Conservation (phyloP, 2,329 filamentous ascomycete species). For the Penicillium glabrum region DNA sequence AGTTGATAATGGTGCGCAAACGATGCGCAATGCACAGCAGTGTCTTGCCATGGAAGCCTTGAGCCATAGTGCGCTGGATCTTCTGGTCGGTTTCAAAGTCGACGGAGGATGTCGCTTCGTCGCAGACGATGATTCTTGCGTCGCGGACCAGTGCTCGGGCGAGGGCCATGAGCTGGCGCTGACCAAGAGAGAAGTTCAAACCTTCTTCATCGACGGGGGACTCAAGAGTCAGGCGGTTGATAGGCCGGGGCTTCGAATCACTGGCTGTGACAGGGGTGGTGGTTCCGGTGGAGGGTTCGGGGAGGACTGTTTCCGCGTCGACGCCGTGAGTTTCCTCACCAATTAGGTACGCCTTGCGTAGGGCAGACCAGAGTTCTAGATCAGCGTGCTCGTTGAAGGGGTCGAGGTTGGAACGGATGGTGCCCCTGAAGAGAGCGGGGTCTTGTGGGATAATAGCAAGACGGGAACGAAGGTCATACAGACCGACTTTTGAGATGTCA, state of each 20-base stretch:
- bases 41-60: conserved; percentile 82
- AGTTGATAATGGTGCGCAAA: conserved; percentile 86
- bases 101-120: conserved; percentile 90
- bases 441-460: conserved; percentile 49
- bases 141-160: conserved; percentile 85
- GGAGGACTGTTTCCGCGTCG: conserved; percentile 40
- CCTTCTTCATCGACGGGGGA: conserved; percentile 88
- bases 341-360: conserved; percentile 49
- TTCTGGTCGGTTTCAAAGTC: conserved; percentile 97
- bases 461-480: conserved; percentile 43
- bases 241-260: conserved; percentile 42
- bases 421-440: conserved; percentile 46
- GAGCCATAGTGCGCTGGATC: conserved; percentile 86
- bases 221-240: conserved; percentile 58
- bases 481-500: conserved; percentile 42
- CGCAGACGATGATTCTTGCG: conserved; percentile 90
- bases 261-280: conserved; percentile 32
- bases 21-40: conserved; percentile 91
- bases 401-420: conserved; percentile 46
- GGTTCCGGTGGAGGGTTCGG: conserved; percentile 32
- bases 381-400: conserved; percentile 48
- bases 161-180: conserved; percentile 92
- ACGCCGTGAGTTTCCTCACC: conserved; percentile 45
- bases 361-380: conserved; percentile 48
- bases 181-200: conserved; percentile 91